Evolutionary conservation across 441 rosid species (phyloP).

Genomic region (Pelargonium exstipulatum): DNA sequence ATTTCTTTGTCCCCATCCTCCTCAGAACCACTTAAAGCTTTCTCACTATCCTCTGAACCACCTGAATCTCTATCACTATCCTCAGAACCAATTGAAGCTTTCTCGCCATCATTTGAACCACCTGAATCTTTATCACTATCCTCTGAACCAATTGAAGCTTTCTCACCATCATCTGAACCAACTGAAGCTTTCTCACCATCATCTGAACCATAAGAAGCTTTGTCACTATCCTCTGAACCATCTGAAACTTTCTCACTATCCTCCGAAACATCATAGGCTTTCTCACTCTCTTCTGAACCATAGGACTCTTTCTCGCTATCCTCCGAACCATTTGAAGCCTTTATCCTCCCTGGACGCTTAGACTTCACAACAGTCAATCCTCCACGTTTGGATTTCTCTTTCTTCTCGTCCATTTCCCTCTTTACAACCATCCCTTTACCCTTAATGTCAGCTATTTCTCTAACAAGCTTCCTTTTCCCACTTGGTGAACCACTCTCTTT

Average conservation of each 20-base stretch:
- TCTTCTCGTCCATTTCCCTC: conserved; percentile 10
- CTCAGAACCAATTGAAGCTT: conserved; percentile 17
- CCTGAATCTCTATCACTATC: background rate
- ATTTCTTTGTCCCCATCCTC: conserved; percentile 24
- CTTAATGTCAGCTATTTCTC: conserved; percentile 19
- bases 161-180: conserved; percentile 22
- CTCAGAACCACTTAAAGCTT: conserved; percentile 21
- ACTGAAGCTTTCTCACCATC: conserved; percentile 27
- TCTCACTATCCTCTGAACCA: conserved; percentile 10
- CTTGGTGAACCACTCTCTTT: conserved; percentile 20
- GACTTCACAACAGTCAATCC: conserved; percentile 22
- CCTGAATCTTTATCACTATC: background rate
- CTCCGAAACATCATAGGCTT: conserved; percentile 11
- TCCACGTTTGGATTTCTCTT: conserved; percentile 19
- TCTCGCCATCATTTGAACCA: conserved; percentile 6
- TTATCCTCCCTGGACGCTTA: conserved; percentile 34
- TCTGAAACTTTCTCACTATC: background rate
- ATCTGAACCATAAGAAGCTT: conserved; percentile 20
- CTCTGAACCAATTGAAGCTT: conserved; percentile 16
- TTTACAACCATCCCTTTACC: conserved; percentile 18
- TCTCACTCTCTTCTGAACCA: conserved; percentile 22
- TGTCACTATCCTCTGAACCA: conserved; percentile 7
- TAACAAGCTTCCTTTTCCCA: conserved; percentile 52
- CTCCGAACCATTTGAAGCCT: conserved; percentile 29
- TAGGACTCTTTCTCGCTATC: conserved; percentile 24